These are phyloP conservation scores for Ormosia semicastrata DNA, from an alignment of 306 rosid genomes.

Conservation along the genomic window DNA sequence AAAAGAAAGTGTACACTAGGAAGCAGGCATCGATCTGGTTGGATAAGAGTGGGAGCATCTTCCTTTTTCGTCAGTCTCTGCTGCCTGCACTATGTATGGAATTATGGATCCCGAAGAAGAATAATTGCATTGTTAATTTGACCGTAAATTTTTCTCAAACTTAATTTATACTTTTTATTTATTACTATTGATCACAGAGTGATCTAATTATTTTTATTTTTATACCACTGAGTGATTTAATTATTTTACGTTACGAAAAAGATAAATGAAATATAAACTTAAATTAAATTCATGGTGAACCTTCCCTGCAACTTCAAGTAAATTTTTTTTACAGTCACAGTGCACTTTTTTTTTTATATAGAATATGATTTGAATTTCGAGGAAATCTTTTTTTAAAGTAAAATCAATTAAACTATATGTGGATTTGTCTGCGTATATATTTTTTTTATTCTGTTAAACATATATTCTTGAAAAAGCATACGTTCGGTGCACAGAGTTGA, in stretches of 20 bases:
- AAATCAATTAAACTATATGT: background rate
- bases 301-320: background rate
- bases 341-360: background rate
- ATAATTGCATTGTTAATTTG: background rate
- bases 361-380: background rate
- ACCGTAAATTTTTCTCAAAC: background rate
- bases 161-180: background rate
- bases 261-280: no score
- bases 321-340: background rate
- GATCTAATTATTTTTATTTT: no score
- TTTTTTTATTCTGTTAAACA: background rate
- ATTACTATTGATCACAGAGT: no score
- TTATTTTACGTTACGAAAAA: no score
- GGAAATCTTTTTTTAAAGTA: background rate
- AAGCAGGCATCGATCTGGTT: background rate
- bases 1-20: background rate
- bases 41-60: background rate
- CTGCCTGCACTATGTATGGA: background rate
- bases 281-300: background rate
- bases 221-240: no score
- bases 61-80: no score
- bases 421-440: no score
- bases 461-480: background rate
- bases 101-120: background rate
- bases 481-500: background rate